Percentiles rank a stretch among this genome's conserved stretches.
These are phyloP conservation scores for Lasiodiplodia gonubiensis DNA, from an alignment of 2,329 filamentous ascomycete species.

Conservation along the genomic window DNA sequence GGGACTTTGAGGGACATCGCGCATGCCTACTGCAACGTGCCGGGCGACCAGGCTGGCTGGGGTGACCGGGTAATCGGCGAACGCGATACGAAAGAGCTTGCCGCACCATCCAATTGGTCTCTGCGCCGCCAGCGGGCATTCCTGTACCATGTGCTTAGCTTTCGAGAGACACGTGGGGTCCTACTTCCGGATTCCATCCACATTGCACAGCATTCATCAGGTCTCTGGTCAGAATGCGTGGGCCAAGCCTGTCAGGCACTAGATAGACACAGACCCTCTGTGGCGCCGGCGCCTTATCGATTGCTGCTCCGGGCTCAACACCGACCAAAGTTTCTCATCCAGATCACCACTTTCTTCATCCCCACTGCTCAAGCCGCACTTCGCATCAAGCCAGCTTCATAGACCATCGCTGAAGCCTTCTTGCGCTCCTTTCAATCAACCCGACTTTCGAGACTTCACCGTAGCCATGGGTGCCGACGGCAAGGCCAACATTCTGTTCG, in stretches of 20 bases:
- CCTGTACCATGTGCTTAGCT: not conserved
- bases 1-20: not conserved
- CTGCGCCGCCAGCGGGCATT: not conserved
- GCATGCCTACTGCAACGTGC: conserved; percentile 1
- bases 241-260: not conserved
- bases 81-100: not conserved
- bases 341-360: not conserved
- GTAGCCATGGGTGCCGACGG: conserved; percentile 24
- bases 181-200: not conserved
- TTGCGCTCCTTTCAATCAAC: not conserved
- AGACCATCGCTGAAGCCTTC: too few species aligned
- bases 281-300: conserved; percentile 13
- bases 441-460: not conserved
- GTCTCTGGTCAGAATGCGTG: not conserved
- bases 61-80: not conserved
- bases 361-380: not conserved
- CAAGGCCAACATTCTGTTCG: conserved; percentile 79
- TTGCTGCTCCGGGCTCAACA: conserved; percentile 2
- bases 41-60: not conserved
- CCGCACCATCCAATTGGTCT: conserved; percentile 4
- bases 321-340: conserved; percentile 8
- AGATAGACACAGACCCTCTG: conserved; percentile 1
- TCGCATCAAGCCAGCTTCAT: not conserved
- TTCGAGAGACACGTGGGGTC: not conserved
- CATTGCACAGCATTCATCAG: not conserved